Base-by-base conservation (phyloP, 169 alveolate species). In the Pseudocohnilembus persalinus region DNA sequence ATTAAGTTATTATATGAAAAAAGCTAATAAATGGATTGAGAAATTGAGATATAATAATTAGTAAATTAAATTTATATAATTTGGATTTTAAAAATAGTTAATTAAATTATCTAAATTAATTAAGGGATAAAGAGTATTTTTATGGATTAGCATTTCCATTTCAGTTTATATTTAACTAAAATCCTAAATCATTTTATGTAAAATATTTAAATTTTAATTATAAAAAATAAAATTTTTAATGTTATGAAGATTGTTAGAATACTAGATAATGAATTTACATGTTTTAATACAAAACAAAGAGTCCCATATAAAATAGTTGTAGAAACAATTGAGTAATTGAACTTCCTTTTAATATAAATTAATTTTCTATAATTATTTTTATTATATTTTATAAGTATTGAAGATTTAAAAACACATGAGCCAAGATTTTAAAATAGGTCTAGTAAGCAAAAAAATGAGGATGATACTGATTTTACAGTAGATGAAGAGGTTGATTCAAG, bases 251-350 rank as follows among this genome's bases (percentile, higher is more conserved):
- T 85, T 65, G 90, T 86, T 29, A 63, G 64, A 29, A 86, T 86
- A 29, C 63, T 81, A 20, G 90, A 86, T 34, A 78, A 86, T 74
- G 83, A 86, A 29, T 80, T 74, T 74, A 34, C 64, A 25, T 85
- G 89, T 73, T 93, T 93, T 77, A 89, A 93, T 73, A 94, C 97
- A 0, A 93, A 92, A 75, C 84, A 85, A 85, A 85, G 97, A 79
- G 92, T 90, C 35, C 97, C 96, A 16, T 81, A 92, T 30, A 91
- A 88, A 80, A 80, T 94, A 16, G 92, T 93, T 0, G 82, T 91
- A 79, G 97, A 94, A 83, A 88, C 93, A 73, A 88, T 94, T 4
- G 84, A 85, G 89, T 85, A 85, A 34, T 25, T 30, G 20, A 76
- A 20, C 26, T 31, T n/a, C 25, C 25, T 25, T 64, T 15, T n/a